Evolutionary conservation across 441 rosid species (phyloP).

Genomic region (Brassica hybrid): DNA sequence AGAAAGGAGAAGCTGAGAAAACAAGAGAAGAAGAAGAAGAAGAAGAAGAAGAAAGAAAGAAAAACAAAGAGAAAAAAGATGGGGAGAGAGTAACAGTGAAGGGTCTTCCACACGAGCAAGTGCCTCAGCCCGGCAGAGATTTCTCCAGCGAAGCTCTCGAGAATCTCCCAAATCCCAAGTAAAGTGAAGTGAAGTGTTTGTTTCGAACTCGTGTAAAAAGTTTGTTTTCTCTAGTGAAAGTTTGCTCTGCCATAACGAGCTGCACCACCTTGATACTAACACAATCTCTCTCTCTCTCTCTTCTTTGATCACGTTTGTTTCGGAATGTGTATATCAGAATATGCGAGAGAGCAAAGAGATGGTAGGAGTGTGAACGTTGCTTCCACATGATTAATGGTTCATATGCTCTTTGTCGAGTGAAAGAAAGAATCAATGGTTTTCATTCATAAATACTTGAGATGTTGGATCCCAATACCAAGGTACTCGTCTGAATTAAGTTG

Average conservation of each 20-base stretch:
- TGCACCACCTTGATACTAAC: not conserved
- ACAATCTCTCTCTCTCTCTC: no score
- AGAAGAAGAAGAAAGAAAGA: not conserved
- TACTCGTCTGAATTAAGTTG: no score
- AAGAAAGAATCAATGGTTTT: no score
- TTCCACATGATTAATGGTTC: not conserved
- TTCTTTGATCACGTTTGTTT: not conserved
- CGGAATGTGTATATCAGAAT: not conserved
- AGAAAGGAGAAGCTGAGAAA: constrained; percentile 17
- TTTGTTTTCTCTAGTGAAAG: not conserved
- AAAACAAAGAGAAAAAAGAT: not conserved
- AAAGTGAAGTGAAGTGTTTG: no score
- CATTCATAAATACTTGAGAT: no score
- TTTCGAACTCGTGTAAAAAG: no score
- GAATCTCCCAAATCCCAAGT: constrained; percentile 11
- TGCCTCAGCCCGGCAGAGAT: constrained; percentile 14
- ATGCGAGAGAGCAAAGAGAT: not conserved
- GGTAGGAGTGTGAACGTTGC: not conserved
- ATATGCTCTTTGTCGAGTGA: no score
- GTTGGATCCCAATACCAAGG: no score
- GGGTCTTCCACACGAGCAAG: constrained; percentile 28
- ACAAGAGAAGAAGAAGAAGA: not conserved
- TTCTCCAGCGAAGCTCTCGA: constrained; percentile 30
- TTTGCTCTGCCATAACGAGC: not conserved
- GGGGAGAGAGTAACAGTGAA: not conserved